Percentiles rank a stretch among this genome's conserved stretches.
Evolutionary conservation across 306 rosid genomes (phyloP).

Genomic region (Quillaja saponaria): DNA sequence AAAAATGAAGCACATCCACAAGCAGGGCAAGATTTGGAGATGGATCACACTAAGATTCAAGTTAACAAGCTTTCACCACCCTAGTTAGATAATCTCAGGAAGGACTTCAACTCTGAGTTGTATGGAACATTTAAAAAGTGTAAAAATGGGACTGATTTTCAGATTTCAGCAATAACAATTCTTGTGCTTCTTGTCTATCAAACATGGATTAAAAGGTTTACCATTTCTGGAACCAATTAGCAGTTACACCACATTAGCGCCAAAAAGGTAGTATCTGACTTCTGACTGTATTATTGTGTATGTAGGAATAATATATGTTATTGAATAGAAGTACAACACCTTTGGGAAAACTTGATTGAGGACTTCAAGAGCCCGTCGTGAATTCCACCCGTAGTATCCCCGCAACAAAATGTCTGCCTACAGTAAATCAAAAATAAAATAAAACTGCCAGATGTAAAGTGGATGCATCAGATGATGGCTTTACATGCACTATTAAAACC

Average conservation of each 20-base stretch:
- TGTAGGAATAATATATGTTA: too few relatives aligned
- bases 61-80: not conserved
- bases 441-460: not conserved
- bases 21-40: conserved; percentile 11
- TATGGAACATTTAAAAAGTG: too few relatives aligned
- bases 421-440: conserved; percentile 14
- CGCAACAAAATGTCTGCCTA: conserved; percentile 58
- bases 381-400: conserved; percentile 65
- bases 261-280: too few relatives aligned
- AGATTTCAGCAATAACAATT: too few relatives aligned
- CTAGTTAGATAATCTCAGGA: too few relatives aligned
- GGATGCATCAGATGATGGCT: not conserved
- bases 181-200: not conserved
- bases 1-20: not conserved
- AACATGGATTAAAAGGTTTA: not conserved
- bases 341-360: conserved; percentile 76
- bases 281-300: too few relatives aligned
- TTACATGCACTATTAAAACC: too few relatives aligned
- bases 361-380: conserved; percentile 63
- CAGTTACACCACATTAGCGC: too few relatives aligned
- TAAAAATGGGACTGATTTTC: too few relatives aligned
- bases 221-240: too few relatives aligned
- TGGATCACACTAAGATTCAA: conserved; percentile 8
- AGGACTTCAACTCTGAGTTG: too few relatives aligned
- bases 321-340: conserved; percentile 43